Conservation (phyloP, 2,329 filamentous ascomycete genomes). For the Ophiostoma quercus region DNA sequence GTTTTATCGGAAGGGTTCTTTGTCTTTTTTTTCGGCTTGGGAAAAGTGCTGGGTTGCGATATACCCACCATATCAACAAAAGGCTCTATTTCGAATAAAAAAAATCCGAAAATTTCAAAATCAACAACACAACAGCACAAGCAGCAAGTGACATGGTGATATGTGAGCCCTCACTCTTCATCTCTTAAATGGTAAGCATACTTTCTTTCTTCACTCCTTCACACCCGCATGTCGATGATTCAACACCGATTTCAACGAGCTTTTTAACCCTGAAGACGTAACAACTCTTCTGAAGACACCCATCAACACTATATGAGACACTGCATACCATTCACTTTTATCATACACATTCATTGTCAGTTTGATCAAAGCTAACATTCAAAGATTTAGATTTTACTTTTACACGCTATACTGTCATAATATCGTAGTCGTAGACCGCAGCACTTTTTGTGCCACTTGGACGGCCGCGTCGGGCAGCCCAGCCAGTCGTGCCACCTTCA, state of each 20-base stretch:
- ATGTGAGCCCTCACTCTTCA: background rate
- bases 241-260: constrained; percentile 50
- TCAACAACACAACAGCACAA: constrained; percentile 15
- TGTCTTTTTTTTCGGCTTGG: constrained; percentile 14
- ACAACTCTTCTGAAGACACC: constrained; percentile 51
- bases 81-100: constrained; percentile 22
- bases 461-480: constrained; percentile 72
- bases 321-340: constrained; percentile 23
- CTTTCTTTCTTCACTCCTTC: constrained; percentile 24
- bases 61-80: constrained; percentile 14
- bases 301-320: constrained; percentile 57
- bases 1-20: constrained; percentile 10
- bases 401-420: background rate
- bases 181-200: constrained; percentile 43
- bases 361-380: constrained; percentile 10
- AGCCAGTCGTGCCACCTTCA: constrained; percentile 89
- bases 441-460: constrained; percentile 56
- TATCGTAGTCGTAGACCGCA: constrained; percentile 33
- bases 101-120: constrained; percentile 23
- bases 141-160: background rate
- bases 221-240: constrained; percentile 47
- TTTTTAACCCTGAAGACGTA: constrained; percentile 62
- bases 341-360: background rate
- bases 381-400: constrained; percentile 8
- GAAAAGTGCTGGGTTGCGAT: constrained; percentile 5